Evolutionary conservation across 2,329 filamentous ascomycete genomes (phyloP), one percentile per base, ranked within the genome.

Genomic region (Dactylellina leptospora): DNA sequence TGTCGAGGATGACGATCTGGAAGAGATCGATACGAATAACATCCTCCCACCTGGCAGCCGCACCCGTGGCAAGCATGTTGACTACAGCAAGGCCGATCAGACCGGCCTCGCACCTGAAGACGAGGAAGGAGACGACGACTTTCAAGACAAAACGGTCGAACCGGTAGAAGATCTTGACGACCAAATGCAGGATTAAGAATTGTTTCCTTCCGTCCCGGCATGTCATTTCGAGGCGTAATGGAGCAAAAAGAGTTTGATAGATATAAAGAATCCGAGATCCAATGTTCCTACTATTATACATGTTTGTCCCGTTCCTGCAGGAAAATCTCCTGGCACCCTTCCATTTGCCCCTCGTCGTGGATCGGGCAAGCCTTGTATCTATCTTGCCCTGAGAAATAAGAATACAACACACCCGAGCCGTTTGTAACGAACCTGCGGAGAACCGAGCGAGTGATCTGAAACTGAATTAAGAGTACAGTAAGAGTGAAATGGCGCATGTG

Each of bases 121-220:
- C 6, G 59, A 64, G 1, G 60, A 71, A 6, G 66, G 63, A 20
- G 58, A 63, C n/a, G 66, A 59, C 6, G 66, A 71, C 27, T 71
- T 63, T 27, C 40, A 62, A 22, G 58, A 63, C 33, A 63, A 69
- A 27, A 0, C 45, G 9, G 20, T 27, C 22, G 40, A 45, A 6
- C 16, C 13, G 1, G 25, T 25, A 2, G 56, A 63, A 10, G 50
- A 54, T 1, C 22, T 28, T 23, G 64, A 63, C 11, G 66, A 71
- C 4, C 55, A 45, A 36, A 71, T 71, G 66, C 38, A 59, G 27
- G 42, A 71, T 36, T 71, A 36, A 36, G 36, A 30, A 1, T 11
- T 40, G 13, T n/a, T 16, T 6, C 18, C n/a, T 40, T n/a, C 18
- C 5, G 5, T 53, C 11, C 23, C 25, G 4, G 10, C 3, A 50